These are phyloP conservation scores for Chlamydomonas incerta DNA, from an alignment of 139 green algal species.

Conservation along the genomic window DNA sequence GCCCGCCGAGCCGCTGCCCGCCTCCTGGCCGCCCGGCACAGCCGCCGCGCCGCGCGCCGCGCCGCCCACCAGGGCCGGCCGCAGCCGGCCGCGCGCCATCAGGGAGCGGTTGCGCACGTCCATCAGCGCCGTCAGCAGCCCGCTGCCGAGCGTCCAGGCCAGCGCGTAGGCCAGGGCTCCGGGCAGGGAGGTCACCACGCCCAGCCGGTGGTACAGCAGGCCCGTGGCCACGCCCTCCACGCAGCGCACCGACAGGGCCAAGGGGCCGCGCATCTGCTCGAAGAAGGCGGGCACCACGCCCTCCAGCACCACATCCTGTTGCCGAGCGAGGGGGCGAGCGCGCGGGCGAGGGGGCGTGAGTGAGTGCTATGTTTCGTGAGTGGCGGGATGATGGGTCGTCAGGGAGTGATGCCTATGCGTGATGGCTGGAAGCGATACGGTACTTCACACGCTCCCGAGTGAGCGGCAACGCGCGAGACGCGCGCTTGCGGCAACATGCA, in stretches of 20 bases:
- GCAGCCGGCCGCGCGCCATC: neutral
- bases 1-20: no score
- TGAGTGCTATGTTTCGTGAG: no score
- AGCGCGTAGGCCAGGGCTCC: neutral
- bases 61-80: neutral
- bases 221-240: slow-evolving; percentile 26
- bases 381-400: no score
- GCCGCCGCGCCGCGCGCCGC: neutral
- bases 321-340: neutral
- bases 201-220: slow-evolving; percentile 24
- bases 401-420: no score
- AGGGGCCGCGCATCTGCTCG: slow-evolving; percentile 14
- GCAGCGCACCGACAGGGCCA: slow-evolving; percentile 9
- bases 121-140: slow-evolving; percentile 2
- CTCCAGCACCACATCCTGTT: slow-evolving; percentile 28
- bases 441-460: no score
- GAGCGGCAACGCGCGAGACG: no score
- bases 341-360: no score
- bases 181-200: neutral
- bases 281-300: slow-evolving; percentile 13
- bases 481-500: no score
- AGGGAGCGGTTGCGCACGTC: neutral
- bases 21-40: no score
- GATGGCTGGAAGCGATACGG: no score
- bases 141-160: slow-evolving; percentile 4